Base-by-base conservation (phyloP, 129 eudicot species). In the Centrapalus pauciflorus region DNA sequence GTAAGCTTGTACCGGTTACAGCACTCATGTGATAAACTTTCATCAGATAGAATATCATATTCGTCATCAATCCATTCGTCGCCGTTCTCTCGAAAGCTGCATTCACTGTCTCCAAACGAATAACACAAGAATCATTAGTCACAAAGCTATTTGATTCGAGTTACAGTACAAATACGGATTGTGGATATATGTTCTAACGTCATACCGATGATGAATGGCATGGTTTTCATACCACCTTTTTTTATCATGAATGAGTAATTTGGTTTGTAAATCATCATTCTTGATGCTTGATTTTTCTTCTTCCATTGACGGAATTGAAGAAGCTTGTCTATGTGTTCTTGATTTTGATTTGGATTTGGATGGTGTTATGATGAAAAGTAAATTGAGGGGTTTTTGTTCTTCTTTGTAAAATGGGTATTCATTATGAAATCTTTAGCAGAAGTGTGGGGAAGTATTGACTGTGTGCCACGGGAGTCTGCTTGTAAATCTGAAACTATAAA, bases 1-100 rank as follows among this genome's bases (percentile, higher is more conserved):
- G 43, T 6, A 74, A n/a, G 9, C 48, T 78, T 1, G 80, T 46
- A 19, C 80, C 83, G 8, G 66, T 65, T 25, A 56, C 80, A 28
- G 70, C 74, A 10, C 55, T 70, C 63, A 82, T 66, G 48, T 82
- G 79, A 79, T 78, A 82, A 60, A 35, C 79, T 52, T 75, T 60
- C 67, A 74, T 66, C 29, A 82, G 55, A 50, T 82, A 82, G 30
- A 82, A 67, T 4, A 82, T 78, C 87, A 82, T 74, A 30, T 78
- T 82, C 11, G 78, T 58, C 45, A 8, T 4, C 52, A 79, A 46
- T n/a, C 84, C 84, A 19, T 9, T 10, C 26, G 73, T 82, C 35
- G 83, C 76, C n/a, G 76, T 55, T 45, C 33, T 75, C 73, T 75
- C 87, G 55, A 82, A 75, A 6, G 85, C 76, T 61, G 69, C 81